Evolutionary conservation across 306 rosid genomes (phyloP), one percentile per base, ranked within the genome.

Genomic region (Cucurbita pepo): DNA sequence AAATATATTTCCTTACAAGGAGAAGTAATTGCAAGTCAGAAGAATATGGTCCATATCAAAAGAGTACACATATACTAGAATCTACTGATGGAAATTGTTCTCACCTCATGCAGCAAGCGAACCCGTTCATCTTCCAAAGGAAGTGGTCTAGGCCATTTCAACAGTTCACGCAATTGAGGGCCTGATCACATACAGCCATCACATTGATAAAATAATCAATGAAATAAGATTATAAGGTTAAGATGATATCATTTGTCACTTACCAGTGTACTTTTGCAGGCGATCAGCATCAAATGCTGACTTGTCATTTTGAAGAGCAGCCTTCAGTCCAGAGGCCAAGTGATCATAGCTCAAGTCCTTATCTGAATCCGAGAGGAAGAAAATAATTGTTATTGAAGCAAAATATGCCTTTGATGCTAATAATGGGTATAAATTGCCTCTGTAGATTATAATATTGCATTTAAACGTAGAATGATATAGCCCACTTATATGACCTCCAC

Each of bases 121-220:
- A 89, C 90, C 40, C 98, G 88, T 78, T 94, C 98, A 8, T 89
- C 98, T 84, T 94, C 98, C 84, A 94, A 81, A 75, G 98, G 98
- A 81, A 94, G 92, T 53, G 96, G 89, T 78, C 98, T 87, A 50
- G 97, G 97, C 97, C 97, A 94, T 77, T 77, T 79, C 79, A 90
- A 82, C 79, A 94, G 86, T 81, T 87, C 88, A 8, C 95, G 94
- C 4, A 94, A 76, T 54, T 89, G 83, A 50, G 89, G 86, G 82
- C 98, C 98, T 94, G 74, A 78, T 80, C 59, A 37, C 70, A 77
- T 36, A 54, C 67, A 77, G 43, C 41, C 69, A 56, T 65, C 60
- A 55, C 30, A 57, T 77, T 72, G 87, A 5, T 64, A 64, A 19
- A 44, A 21, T 51, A 21, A 19, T 12, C 44, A 43, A 65, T 5